Base-by-base conservation (phyloP, 1,284 basidiomycete species). In the Cerrena zonata region DNA sequence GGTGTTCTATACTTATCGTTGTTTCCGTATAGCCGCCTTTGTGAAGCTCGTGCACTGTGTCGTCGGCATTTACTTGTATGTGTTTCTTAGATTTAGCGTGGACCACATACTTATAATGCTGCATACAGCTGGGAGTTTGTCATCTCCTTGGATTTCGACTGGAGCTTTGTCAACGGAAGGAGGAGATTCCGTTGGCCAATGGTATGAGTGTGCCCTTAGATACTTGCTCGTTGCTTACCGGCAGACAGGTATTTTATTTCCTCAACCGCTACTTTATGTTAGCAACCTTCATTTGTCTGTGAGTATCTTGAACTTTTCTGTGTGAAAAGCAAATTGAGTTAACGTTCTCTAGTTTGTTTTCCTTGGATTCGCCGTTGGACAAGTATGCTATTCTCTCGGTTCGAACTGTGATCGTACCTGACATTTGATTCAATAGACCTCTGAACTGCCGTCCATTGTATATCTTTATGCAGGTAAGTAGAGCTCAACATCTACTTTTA, bases 401-500 rank as follows among this genome's bases (percentile, higher is more conserved):
- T n/a, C n/a, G n/a, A n/a, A n/a, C n/a, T n/a, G n/a, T n/a, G n/a
- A n/a, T n/a, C n/a, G n/a, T n/a, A n/a, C n/a, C n/a, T n/a, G n/a
- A n/a, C n/a, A n/a, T n/a, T n/a, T n/a, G n/a, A n/a, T n/a, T n/a
- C n/a, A n/a, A n/a, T n/a, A n/a, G n/a, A n/a, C n/a, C n/a, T n/a
- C n/a, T 86, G 25, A 71, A 84, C 58, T 86, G 84, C 57, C 82
- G 85, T 67, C 72, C 73, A 2, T 63, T 89, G 22, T 89, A 88
- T 64, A 86, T 82, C 0, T 87, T 86, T 65, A 85, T 70, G 86
- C 60, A 86, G 86, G 80, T 83, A 64, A 54, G 80, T 71, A 13
- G 50, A 25, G 22, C 5, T 3, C 18, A n/a, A n/a, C 22, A 24
- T 22, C 36, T 19, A 24, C 21, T 18, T 22, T 42, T 27, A 43